Evolutionary conservation across 768 basidiomycete genomes (phyloP).

Genomic region (Suillus decipiens): DNA sequence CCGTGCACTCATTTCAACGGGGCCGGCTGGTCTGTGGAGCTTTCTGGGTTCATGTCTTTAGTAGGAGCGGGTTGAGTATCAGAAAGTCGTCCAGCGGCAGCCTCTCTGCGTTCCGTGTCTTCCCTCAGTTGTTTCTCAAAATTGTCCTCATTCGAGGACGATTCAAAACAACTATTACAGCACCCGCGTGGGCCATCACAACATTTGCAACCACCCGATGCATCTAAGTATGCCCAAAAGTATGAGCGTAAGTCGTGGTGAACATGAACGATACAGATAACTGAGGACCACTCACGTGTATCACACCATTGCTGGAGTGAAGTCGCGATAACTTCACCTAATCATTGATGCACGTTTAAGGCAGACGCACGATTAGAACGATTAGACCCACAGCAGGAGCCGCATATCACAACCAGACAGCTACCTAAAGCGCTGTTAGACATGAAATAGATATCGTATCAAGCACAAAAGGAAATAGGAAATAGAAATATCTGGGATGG

Average conservation of each 20-base stretch:
- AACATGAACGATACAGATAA: neutral
- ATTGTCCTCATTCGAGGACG: slow-evolving; percentile 8
- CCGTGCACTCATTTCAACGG: neutral
- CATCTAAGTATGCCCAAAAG: slow-evolving; percentile 1
- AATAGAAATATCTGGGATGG: neutral
- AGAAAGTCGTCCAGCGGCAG: slow-evolving; percentile 14
- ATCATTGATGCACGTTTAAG: neutral
- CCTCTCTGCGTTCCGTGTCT: slow-evolving; percentile 10
- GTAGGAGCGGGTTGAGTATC: slow-evolving; percentile 26
- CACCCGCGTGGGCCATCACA: slow-evolving; percentile 20
- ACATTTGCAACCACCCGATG: slow-evolving; percentile 1
- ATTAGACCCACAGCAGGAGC: neutral
- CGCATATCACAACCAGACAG: neutral
- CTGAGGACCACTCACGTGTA: neutral
- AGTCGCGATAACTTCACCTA: neutral
- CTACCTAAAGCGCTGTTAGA: neutral
- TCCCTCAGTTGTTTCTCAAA: slow-evolving; percentile 7
- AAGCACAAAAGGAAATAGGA: neutral
- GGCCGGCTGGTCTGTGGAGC: neutral
- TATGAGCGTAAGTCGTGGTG: no score
- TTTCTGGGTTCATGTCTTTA: slow-evolving; percentile 18
- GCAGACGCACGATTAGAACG: neutral
- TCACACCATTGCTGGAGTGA: slow-evolving; percentile 3
- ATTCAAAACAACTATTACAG: slow-evolving; percentile 9
- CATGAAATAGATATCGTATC: neutral